Percentiles rank a stretch among this genome's conserved stretches.
phyloP scores from a whole-genome alignment of 177 flowering plant genomes.

The Tripterygium wilfordii region DNA sequence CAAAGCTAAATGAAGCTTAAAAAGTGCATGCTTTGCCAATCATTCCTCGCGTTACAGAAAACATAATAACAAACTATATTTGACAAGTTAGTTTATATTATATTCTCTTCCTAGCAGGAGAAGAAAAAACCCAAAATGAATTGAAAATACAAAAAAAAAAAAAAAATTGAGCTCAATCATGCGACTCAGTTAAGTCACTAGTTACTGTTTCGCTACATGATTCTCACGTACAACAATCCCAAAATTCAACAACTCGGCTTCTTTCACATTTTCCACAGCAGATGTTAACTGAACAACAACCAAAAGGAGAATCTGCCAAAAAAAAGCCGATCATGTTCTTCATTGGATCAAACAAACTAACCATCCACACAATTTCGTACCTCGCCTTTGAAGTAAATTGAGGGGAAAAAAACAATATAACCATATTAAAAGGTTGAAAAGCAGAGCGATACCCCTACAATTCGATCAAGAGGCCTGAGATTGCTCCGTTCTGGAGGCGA shows the following conservation, averaged over 20 bases:
- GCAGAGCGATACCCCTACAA: constrained; percentile 31
- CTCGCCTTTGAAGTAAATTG: neutral
- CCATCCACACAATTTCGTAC: no score
- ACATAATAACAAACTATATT: no score
- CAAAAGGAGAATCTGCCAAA: neutral
- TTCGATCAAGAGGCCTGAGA: constrained; percentile 37
- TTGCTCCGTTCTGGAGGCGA: constrained; percentile 27
- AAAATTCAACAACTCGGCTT: neutral
- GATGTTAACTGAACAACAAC: neutral
- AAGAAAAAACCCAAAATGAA: neutral
- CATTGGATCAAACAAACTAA: no score
- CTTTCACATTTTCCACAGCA: neutral
- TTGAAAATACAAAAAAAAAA: neutral
- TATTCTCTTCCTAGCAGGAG: no score
- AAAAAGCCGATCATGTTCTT: no score
- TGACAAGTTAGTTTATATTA: no score
- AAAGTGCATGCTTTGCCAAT: no score
- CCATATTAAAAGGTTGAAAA: neutral
- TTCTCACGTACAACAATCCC: neutral
- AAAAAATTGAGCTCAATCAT: no score
- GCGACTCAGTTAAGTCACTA: no score
- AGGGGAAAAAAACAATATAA: neutral
- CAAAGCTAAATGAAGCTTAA: no score
- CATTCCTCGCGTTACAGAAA: no score
- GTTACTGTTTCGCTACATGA: no score